Conservation (phyloP, 2,329 filamentous ascomycete species). For the Aspergillus felis region DNA sequence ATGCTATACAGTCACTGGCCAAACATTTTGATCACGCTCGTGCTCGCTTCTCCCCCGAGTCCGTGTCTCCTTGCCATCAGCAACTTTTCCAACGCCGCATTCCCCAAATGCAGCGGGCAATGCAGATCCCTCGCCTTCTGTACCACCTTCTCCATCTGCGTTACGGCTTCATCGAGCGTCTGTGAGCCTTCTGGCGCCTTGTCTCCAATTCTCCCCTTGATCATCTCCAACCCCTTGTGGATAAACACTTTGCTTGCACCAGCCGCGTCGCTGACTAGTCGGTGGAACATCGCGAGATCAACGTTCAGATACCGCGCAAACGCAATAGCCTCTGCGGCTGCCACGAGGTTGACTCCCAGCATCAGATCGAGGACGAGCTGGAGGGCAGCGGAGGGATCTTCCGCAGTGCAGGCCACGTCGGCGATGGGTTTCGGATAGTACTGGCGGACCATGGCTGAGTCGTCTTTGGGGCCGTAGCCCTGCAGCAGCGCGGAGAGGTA, state of each 20-base stretch:
- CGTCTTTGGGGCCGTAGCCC: slow-evolving; percentile 54
- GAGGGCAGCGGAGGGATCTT: slow-evolving; percentile 32
- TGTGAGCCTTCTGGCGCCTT: slow-evolving; percentile 29
- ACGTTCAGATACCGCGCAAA: slow-evolving; percentile 46
- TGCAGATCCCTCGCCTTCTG: slow-evolving; percentile 40
- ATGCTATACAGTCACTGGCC: slow-evolving; percentile 6
- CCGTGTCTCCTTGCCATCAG: slow-evolving; percentile 30
- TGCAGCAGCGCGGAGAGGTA: slow-evolving; percentile 59
- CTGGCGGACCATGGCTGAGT: slow-evolving; percentile 54
- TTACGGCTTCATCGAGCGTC: slow-evolving; percentile 35
- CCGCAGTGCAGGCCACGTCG: slow-evolving; percentile 31
- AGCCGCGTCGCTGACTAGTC: slow-evolving; percentile 46
- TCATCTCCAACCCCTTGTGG: slow-evolving; percentile 35
- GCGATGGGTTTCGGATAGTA: slow-evolving; percentile 44
- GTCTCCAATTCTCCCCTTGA: slow-evolving; percentile 24
- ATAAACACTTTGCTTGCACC: slow-evolving; percentile 46
- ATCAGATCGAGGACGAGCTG: slow-evolving; percentile 44
- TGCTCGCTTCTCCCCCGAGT: slow-evolving; percentile 25
- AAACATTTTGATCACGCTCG: slow-evolving; percentile 33
- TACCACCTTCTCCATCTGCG: slow-evolving; percentile 39
- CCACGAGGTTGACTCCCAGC: slow-evolving; percentile 47
- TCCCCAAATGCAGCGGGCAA: slow-evolving; percentile 37
- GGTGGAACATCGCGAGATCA: slow-evolving; percentile 44
- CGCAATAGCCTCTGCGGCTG: slow-evolving; percentile 46
- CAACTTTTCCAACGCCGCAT: slow-evolving; percentile 34